Conservation (phyloP, 179 eudicot species). For the Sideroxylon spinosum region DNA sequence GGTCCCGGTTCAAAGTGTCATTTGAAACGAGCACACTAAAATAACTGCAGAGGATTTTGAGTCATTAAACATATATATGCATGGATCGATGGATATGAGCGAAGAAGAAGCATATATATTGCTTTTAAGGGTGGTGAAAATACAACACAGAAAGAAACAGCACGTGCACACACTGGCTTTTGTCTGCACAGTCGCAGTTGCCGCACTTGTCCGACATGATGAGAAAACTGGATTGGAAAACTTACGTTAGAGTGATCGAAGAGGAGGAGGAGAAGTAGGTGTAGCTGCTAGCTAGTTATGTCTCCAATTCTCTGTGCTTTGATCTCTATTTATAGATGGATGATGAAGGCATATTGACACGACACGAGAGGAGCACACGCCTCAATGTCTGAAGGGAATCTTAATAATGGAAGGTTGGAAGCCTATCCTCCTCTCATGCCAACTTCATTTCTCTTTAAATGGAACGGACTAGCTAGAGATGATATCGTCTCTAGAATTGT, state of each 20-base stretch:
- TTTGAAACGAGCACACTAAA: too few relatives aligned
- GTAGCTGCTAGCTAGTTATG: slow-evolving; percentile 11
- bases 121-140: too few relatives aligned
- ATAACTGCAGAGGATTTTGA: too few relatives aligned
- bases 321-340: slow-evolving; percentile 44
- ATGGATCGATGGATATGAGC: too few relatives aligned
- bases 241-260: background rate
- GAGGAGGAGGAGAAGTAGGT: background rate
- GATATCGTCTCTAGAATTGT: background rate
- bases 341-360: background rate
- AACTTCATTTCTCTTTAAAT: background rate
- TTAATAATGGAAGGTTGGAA: slow-evolving; percentile 19
- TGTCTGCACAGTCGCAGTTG: slow-evolving; percentile 55
- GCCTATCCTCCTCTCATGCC: slow-evolving; percentile 34
- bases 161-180: slow-evolving; percentile 54
- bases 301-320: background rate
- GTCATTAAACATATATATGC: too few relatives aligned
- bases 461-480: background rate
- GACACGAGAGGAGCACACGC: slow-evolving; percentile 29
- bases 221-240: background rate
- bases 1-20: too few relatives aligned
- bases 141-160: background rate
- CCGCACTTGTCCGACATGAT: slow-evolving; percentile 55
- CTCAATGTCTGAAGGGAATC: slow-evolving; percentile 26
- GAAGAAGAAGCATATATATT: too few relatives aligned